Evolutionary conservation across 371 early-diverging fungal genomes (phyloP), one percentile per base, ranked within the genome.

Genomic region (Mortierella sp.): DNA sequence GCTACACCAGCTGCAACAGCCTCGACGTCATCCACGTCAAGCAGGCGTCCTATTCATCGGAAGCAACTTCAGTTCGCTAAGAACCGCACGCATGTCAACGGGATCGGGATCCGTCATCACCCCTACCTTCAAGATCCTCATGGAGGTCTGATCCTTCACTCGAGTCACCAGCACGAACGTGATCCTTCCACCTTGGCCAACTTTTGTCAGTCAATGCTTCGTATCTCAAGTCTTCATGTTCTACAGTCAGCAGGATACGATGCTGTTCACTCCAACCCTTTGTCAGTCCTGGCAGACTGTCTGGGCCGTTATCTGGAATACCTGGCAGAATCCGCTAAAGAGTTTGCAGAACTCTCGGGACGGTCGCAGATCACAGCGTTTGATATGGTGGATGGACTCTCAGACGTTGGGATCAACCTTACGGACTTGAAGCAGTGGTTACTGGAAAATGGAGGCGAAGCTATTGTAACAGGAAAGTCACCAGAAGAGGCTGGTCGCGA

Each of bases 181-280:
- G 54, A 76, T 39, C 62, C 66, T 8, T 53, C 65, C 9, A 76
- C 70, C 9, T 66, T 66, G 21, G 45, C 66, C 52, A 76, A 76
- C 52, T 76, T 70, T 70, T 76, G 67, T 59, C 71, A 76, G 46
- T 61, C 78, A 2, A 58, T 76, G 70, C 78, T 76, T 26, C 70
- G 71, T 18, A 70, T 76, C 66, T 76, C 78, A 12, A 45, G 62
- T 26, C 26, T 70, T 26, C 78, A 76, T 51, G 55, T 76, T 14
- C 54, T 76, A 1, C 78, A 76, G 48, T 57, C 78, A 18, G 65
- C 78, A 27, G 78, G 78, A 6, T 76, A 76, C n/a, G 78, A 76
- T 58, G 70, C 71, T 24, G 78, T 70, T 3, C 78, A 76, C 39
- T 49, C 60, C 34, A 76, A 66, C 26, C 54, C 78, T 23, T 58